Evolutionary conservation across 1,284 basidiomycete genomes (phyloP), one percentile per base, ranked within the genome.

Genomic region (Sparassis latifolia): DNA sequence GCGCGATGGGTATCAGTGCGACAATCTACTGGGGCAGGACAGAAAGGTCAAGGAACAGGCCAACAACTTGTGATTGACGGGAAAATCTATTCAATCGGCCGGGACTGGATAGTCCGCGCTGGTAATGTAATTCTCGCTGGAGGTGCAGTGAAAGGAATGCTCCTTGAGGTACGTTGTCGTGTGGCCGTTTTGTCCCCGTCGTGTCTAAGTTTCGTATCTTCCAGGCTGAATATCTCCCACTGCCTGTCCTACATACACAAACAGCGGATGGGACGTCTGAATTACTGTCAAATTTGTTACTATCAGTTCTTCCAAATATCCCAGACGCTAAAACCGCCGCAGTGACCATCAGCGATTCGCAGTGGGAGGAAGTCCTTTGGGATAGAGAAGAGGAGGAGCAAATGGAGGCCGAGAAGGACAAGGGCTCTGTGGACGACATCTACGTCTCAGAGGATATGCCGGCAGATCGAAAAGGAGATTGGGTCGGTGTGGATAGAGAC

Each of bases 301-400:
- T 82, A 12, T 85, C 86, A 0, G 74, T 89, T 29, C 73, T 90
- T 31, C 87, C 87, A 7, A 84, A 82, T 56, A 71, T 85, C 38
- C 72, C 69, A 33, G 85, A 85, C 53, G 83, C 84, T 10, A 82
- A 77, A 61, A 84, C 81, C 3, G 82, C 82, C 10, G 86, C 84
- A 3, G 80, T 90, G 10, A 84, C 84, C 0, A 82, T 88, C 50
- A 82, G 79, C 47, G 84, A 87, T 53, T 69, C 75, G 2, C 80
- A 86, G 54, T 89, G 86, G 87, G 82, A 85, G 49, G 87, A 89
- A 55, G 79, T 86, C 2, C 70, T 89, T 29, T 87, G 81, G 79
- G 80, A 86, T 55, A 72, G 78, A n/a, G 84, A 85, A 58, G 79
- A 83, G 53, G 78, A 79, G 41, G 75, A 76, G 51, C 70, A 62